phyloP scores from a whole-genome alignment of 352 stramenopile genomes.

The Phytophthora fragariae region DNA sequence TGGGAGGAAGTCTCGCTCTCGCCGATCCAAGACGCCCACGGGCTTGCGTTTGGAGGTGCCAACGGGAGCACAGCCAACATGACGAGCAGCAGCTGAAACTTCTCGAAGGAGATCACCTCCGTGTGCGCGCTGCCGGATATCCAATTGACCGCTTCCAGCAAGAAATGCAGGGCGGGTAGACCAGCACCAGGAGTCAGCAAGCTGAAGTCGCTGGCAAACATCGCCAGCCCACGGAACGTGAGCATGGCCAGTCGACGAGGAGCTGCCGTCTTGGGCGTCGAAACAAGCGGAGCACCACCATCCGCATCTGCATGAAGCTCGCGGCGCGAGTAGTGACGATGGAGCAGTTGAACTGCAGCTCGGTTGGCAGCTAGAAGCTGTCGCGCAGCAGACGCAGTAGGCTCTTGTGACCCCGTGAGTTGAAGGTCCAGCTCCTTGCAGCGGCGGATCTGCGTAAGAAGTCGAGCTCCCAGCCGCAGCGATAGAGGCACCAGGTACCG shows the following conservation, averaged over 20 bases:
- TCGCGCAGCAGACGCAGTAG: slow-evolving; percentile 31
- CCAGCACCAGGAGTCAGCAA: slow-evolving; percentile 34
- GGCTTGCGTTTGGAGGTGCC: slow-evolving; percentile 14
- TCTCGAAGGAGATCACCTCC: slow-evolving; percentile 73
- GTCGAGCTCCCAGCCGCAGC: slow-evolving; percentile 49
- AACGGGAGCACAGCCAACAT: slow-evolving; percentile 45
- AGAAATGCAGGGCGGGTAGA: slow-evolving; percentile 52
- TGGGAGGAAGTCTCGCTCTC: slow-evolving; percentile 10
- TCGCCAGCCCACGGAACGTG: slow-evolving; percentile 57
- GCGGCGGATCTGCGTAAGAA: slow-evolving; percentile 56
- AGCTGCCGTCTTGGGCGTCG: slow-evolving; percentile 37
- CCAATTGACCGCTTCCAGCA: slow-evolving; percentile 73
- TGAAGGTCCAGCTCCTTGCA: slow-evolving; percentile 67
- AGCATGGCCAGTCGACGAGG: slow-evolving; percentile 58
- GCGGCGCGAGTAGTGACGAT: slow-evolving; percentile 62
- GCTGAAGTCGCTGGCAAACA: slow-evolving; percentile 60
- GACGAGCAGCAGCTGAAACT: slow-evolving; percentile 61
- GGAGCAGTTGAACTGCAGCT: slow-evolving; percentile 49
- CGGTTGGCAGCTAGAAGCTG: slow-evolving; percentile 48
- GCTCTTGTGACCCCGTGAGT: slow-evolving; percentile 23
- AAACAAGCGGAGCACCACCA: slow-evolving; percentile 17
- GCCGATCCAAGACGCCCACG: slow-evolving; percentile 19
- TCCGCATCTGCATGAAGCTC: slow-evolving; percentile 25
- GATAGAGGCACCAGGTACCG: slow-evolving; percentile 63
- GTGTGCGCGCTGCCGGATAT: slow-evolving; percentile 71